Percentiles rank a stretch among this genome's conserved stretches.
Conservation (phyloP, 192 early-diverging fungal genomes). For the Thoreauomyces humboldtii region DNA sequence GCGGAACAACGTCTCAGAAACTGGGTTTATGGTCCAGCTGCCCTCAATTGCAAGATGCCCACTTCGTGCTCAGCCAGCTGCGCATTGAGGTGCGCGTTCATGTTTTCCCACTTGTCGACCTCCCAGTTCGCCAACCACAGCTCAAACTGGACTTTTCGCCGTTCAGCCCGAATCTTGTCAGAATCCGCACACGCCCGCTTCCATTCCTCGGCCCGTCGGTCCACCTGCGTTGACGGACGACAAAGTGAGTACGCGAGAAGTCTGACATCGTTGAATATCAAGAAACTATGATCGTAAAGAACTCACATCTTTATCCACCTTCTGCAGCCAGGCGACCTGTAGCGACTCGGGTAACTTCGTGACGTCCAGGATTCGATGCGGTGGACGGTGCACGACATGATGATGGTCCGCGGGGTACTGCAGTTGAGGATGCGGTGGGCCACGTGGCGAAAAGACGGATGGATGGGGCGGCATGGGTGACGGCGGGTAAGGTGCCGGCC, state of each 20-base stretch:
- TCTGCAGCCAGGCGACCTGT: background rate
- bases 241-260: background rate
- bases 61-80: conserved; percentile 21
- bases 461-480: too few relatives aligned
- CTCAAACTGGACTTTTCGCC: conserved; percentile 20
- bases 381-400: background rate
- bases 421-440: too few relatives aligned
- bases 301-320: conserved; percentile 16
- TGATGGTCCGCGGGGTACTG: background rate
- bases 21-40: too few relatives aligned
- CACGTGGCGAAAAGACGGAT: too few relatives aligned
- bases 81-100: conserved; percentile 1
- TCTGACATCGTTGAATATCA: background rate
- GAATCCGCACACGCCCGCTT: conserved; percentile 13
- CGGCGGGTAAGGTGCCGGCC: background rate
- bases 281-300: background rate
- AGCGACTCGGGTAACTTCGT: conserved; percentile 5
- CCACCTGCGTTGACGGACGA: background rate
- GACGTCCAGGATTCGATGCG: background rate
- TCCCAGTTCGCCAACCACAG: conserved; percentile 27
- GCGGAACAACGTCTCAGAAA: too few relatives aligned
- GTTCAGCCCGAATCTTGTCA: conserved; percentile 9
- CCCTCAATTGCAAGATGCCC: background rate
- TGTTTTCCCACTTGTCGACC: conserved; percentile 25
- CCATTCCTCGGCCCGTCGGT: conserved; percentile 7